Evolutionary conservation across 2,329 filamentous ascomycete genomes (phyloP).

Genomic region (Anthostomella pinea): DNA sequence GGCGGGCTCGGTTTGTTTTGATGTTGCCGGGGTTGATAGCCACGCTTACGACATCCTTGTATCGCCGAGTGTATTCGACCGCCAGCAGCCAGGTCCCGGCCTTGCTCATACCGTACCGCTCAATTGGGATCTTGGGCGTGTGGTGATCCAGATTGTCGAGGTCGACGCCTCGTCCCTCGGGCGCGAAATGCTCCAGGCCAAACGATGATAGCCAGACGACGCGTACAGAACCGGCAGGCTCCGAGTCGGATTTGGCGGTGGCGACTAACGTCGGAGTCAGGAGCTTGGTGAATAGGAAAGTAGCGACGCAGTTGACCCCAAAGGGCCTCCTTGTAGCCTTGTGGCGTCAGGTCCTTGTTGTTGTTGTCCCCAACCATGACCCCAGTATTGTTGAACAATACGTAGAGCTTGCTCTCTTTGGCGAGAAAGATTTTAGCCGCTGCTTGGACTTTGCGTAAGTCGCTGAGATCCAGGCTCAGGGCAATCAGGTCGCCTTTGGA

Average conservation of each 20-base stretch:
- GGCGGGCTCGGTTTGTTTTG: neutral
- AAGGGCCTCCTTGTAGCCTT: slow-evolving; percentile 7
- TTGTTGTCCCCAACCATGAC: neutral
- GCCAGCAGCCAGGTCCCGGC: neutral
- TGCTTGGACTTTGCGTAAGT: slow-evolving; percentile 1
- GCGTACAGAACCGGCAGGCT: slow-evolving; percentile 2
- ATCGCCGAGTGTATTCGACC: slow-evolving; percentile 4
- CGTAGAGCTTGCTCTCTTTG: slow-evolving; percentile 2
- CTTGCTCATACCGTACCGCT: slow-evolving; percentile 9
- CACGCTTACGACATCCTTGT: slow-evolving; percentile 4
- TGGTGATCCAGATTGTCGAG: slow-evolving; percentile 4
- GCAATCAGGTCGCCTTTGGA: slow-evolving; percentile 1
- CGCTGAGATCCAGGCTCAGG: slow-evolving; percentile 4
- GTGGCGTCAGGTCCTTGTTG: slow-evolving; percentile 1
- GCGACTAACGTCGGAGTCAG: slow-evolving; percentile 2
- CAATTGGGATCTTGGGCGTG: neutral
- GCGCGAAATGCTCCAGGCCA: neutral
- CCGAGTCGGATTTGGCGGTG: neutral
- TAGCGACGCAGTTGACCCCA: slow-evolving; percentile 10
- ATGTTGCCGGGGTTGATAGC: slow-evolving; percentile 7
- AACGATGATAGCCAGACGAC: slow-evolving; percentile 9
- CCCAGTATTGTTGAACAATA: slow-evolving; percentile 11
- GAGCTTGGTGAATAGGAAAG: slow-evolving; percentile 8
- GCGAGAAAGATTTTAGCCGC: slow-evolving; percentile 1
- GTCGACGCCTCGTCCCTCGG: neutral